Evolutionary conservation across 164 flowering plant species (phyloP).

Genomic region (Chimonanthus praecox): DNA sequence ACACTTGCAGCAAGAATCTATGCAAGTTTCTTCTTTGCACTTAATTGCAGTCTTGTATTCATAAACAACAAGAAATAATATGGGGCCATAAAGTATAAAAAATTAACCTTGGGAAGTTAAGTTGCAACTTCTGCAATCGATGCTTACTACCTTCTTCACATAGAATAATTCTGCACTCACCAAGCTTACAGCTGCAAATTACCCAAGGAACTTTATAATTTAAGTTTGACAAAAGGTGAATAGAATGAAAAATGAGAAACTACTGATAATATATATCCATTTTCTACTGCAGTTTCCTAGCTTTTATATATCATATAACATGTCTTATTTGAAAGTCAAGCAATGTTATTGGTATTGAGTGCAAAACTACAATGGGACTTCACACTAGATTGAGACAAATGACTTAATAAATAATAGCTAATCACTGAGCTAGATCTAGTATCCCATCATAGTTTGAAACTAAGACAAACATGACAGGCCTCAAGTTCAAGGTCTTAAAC

Average conservation of each 20-base stretch:
- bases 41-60: neutral
- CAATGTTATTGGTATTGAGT: too few relatives aligned
- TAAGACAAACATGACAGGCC: too few relatives aligned
- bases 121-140: conserved; percentile 84
- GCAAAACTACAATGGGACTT: too few relatives aligned
- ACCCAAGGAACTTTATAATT: neutral
- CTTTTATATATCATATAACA: neutral
- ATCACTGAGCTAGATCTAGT: too few relatives aligned
- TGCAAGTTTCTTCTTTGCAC: conserved; percentile 52
- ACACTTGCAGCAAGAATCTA: too few relatives aligned
- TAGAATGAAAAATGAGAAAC: neutral
- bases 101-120: conserved; percentile 86
- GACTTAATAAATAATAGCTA: too few relatives aligned
- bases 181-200: conserved; percentile 77
- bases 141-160: conserved; percentile 84
- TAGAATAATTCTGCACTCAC: conserved; percentile 73
- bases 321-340: too few relatives aligned
- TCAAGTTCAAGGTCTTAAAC: too few relatives aligned
- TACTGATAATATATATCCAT: neutral
- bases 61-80: too few relatives aligned
- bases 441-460: too few relatives aligned
- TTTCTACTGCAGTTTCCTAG: neutral
- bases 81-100: neutral
- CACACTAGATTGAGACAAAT: too few relatives aligned
- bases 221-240: neutral